Conservation (phyloP, 83 land plant genomes). For the Larix sibirica region DNA sequence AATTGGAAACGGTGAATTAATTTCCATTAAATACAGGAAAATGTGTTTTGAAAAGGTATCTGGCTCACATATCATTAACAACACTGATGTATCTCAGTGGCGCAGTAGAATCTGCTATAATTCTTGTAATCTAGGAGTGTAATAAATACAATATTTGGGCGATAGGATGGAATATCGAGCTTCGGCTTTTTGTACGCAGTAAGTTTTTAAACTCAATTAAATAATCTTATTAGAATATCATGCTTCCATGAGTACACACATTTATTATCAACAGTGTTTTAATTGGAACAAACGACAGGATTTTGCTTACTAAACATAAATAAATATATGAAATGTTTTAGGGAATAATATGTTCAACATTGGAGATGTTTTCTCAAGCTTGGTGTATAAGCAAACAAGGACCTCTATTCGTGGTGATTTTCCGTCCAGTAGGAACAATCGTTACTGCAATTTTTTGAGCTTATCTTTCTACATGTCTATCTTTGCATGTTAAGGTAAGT, state of each 20-base stretch:
- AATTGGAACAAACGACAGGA: background rate
- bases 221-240: background rate
- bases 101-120: background rate
- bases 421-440: background rate
- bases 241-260: background rate
- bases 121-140: background rate
- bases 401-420: too few relatives aligned
- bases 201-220: background rate
- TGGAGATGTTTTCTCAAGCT: too few relatives aligned
- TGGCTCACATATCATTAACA: background rate
- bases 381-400: too few relatives aligned
- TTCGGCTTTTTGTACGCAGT: conserved; percentile 5
- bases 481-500: background rate
- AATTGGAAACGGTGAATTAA: too few relatives aligned
- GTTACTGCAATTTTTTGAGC: background rate
- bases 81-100: background rate
- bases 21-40: conserved; percentile 11
- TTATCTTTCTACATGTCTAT: background rate
- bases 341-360: conserved; percentile 1
- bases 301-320: background rate
- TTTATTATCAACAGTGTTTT: background rate
- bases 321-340: background rate
- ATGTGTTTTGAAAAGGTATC: conserved; percentile 1
- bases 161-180: background rate
- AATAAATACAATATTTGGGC: background rate